Conservation (phyloP, 306 rosid genomes). For the Luffa acutangula region DNA sequence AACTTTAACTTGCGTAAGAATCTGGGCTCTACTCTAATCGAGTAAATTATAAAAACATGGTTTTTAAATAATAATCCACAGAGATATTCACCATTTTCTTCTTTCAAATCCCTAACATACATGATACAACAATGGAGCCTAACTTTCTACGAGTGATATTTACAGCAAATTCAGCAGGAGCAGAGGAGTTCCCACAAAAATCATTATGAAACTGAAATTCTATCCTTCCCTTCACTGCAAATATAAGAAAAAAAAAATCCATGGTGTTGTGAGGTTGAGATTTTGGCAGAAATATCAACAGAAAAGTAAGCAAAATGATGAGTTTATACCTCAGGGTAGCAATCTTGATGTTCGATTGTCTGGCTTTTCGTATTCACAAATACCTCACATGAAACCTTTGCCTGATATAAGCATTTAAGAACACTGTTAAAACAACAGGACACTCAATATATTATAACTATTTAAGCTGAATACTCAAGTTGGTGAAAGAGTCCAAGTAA, state of each 20-base stretch:
- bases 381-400: constrained; percentile 62
- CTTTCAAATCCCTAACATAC: neutral
- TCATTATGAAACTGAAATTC: neutral
- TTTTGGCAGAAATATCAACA: neutral
- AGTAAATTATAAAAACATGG: neutral
- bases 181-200: neutral
- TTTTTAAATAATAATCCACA: neutral
- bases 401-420: constrained; percentile 26
- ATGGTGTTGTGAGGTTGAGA: neutral
- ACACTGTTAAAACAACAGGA: constrained; percentile 4
- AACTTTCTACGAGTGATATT: neutral
- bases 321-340: constrained; percentile 67
- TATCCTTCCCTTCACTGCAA: constrained; percentile 1
- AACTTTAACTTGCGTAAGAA: neutral
- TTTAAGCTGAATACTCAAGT: neutral
- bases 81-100: neutral
- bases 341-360: constrained; percentile 55
- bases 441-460: neutral
- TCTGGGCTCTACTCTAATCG: neutral
- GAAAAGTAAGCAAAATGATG: neutral
- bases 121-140: neutral
- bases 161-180: neutral
- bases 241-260: neutral
- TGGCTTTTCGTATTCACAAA: constrained; percentile 41
- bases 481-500: neutral